A percentile compares a stretch with the other conserved stretches of the same genome.
These are phyloP conservation scores for Russula brevipes DNA, from an alignment of 768 basidiomycete species.

Conservation along the genomic window DNA sequence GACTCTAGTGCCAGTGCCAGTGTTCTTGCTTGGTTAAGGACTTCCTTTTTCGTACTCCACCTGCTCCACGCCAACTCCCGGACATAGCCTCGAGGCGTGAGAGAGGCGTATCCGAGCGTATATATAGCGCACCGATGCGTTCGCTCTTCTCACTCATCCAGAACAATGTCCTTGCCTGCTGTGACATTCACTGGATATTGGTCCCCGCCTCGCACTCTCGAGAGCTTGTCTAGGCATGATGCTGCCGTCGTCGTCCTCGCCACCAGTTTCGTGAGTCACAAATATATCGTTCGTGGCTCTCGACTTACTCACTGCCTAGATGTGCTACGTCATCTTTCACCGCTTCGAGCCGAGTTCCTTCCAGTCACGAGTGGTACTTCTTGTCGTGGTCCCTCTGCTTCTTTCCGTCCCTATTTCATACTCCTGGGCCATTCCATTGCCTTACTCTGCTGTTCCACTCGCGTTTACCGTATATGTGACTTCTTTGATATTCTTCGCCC, in stretches of 20 bases:
- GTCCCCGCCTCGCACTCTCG: no score
- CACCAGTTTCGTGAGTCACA: neutral
- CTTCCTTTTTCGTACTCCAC: no score
- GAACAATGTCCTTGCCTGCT: slow-evolving; percentile 10
- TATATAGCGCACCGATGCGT: no score
- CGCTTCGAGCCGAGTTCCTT: slow-evolving; percentile 6
- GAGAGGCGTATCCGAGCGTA: no score
- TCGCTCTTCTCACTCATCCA: no score
- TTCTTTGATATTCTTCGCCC: slow-evolving; percentile 14
- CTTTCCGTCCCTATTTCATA: slow-evolving; percentile 8
- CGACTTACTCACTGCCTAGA: neutral
- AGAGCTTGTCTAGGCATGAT: neutral
- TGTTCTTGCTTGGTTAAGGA: no score
- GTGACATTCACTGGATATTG: neutral
- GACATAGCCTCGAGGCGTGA: no score
- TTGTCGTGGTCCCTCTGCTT: slow-evolving; percentile 4
- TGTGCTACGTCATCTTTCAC: slow-evolving; percentile 6
- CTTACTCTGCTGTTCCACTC: neutral
- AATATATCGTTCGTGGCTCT: no score
- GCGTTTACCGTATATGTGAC: slow-evolving; percentile 1
- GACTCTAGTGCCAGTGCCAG: no score
- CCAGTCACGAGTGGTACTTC: neutral
- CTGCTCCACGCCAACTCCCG: no score
- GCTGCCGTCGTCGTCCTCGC: neutral
- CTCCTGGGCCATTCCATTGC: neutral